These are phyloP conservation scores for Trametes sp. DNA, from an alignment of 1,284 basidiomycete species.

Conservation along the genomic window DNA sequence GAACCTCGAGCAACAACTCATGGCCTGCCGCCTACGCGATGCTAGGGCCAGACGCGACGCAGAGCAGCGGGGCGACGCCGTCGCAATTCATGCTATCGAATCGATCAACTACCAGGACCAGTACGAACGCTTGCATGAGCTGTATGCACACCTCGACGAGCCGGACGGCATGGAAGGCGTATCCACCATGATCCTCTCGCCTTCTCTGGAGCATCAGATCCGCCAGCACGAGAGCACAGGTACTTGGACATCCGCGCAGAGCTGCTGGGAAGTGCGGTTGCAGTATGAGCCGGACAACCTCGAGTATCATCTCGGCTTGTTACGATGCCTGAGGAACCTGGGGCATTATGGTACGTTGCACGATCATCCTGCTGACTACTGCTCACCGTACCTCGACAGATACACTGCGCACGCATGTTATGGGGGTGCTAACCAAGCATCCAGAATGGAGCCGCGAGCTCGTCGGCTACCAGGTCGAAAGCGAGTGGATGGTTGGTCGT, in stretches of 20 bases:
- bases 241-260: conserved; percentile 97
- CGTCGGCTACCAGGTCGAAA: conserved; percentile 90
- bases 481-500: conserved; percentile 95
- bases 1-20: conserved; percentile 90
- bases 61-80: not conserved
- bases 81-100: not conserved
- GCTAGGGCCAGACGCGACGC: conserved; percentile 43
- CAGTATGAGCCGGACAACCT: conserved; percentile 92
- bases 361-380: not conserved
- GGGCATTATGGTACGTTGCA: conserved; percentile 90
- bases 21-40: conserved; percentile 56
- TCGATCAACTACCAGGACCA: conserved; percentile 57
- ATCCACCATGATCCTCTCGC: conserved; percentile 88
- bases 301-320: conserved; percentile 87
- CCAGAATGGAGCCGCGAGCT: conserved; percentile 86
- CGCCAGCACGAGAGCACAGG: conserved; percentile 98
- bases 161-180: conserved; percentile 99
- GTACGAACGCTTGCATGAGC: conserved; percentile 94
- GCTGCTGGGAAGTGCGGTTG: conserved; percentile 98
- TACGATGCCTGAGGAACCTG: conserved; percentile 92
- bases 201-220: conserved; percentile 96
- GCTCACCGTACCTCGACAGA: conserved; percentile 58
- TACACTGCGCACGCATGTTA: conserved; percentile 94
- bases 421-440: conserved; percentile 87
- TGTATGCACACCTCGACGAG: conserved; percentile 96